These are phyloP conservation scores for Cladosporium colombiae DNA, from an alignment of 2,329 filamentous ascomycete species.

Conservation along the genomic window DNA sequence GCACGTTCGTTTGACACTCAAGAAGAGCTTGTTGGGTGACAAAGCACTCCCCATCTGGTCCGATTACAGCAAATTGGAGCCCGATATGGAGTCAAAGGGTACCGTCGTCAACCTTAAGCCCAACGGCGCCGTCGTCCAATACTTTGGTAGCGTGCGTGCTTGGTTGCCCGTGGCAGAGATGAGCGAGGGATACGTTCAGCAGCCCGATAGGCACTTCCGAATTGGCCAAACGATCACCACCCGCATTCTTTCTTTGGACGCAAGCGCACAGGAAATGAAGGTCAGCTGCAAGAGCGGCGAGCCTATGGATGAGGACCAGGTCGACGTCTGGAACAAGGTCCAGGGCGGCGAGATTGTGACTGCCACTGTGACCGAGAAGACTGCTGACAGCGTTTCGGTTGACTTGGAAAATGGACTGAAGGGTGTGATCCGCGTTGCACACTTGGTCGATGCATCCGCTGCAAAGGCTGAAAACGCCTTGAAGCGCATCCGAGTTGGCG, in stretches of 20 bases:
- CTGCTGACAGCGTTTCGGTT: conserved; percentile 55
- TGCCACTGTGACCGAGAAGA: conserved; percentile 62
- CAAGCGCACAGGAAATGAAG: conserved; percentile 69
- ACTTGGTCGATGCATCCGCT: conserved; percentile 80
- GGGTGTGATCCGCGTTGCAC: conserved; percentile 72
- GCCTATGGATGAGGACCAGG: conserved; percentile 75
- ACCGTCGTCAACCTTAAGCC: conserved; percentile 80
- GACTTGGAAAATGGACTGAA: conserved; percentile 76
- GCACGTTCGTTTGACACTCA: conserved; percentile 83
- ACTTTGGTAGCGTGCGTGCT: conserved; percentile 79
- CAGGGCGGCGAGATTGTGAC: conserved; percentile 73
- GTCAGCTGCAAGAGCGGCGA: conserved; percentile 92
- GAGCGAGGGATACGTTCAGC: conserved; percentile 93
- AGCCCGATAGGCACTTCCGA: conserved; percentile 86
- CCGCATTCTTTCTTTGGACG: conserved; percentile 78
- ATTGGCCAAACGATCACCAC: conserved; percentile 89
- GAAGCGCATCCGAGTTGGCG: conserved; percentile 81
- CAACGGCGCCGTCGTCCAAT: conserved; percentile 85
- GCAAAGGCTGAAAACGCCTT: conserved; percentile 76
- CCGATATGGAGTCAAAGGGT: conserved; percentile 78
- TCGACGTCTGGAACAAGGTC: conserved; percentile 69
- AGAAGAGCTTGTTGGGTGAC: conserved; percentile 85
- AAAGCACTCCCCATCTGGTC: conserved; percentile 73
- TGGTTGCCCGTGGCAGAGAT: conserved; percentile 95
- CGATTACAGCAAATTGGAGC: conserved; percentile 70